Evolutionary conservation across 371 early-diverging fungal species (phyloP).

Genomic region (Rhizopus delemar): DNA sequence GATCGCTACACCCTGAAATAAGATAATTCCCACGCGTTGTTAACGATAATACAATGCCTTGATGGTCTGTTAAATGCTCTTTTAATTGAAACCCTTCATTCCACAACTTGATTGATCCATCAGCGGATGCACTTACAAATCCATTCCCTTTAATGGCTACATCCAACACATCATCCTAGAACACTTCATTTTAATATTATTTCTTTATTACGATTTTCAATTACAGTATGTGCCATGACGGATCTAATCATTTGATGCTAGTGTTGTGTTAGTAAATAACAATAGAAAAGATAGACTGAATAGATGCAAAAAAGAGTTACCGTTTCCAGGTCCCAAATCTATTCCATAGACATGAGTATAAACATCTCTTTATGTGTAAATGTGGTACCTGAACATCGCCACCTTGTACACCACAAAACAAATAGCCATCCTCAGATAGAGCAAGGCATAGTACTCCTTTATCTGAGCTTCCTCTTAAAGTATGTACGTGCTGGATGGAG

Average conservation of each 20-base stretch:
- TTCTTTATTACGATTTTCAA: not conserved
- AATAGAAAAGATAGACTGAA: too few relatives aligned
- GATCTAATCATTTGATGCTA: constrained; percentile 68
- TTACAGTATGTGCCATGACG: constrained; percentile 67
- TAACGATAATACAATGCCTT: constrained; percentile 68
- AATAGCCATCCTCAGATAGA: constrained; percentile 65
- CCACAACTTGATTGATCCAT: constrained; percentile 80
- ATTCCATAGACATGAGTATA: not conserved
- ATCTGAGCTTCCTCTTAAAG: constrained; percentile 56
- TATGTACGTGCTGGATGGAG: constrained; percentile 41
- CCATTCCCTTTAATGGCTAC: constrained; percentile 50
- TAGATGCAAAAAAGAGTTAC: constrained; percentile 19
- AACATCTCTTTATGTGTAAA: not conserved
- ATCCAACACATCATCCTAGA: constrained; percentile 69
- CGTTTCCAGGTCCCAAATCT: constrained; percentile 83
- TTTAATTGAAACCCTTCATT: constrained; percentile 65
- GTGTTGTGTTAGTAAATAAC: not conserved
- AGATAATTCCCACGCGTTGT: constrained; percentile 58
- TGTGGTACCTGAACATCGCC: constrained; percentile 63
- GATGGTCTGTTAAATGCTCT: constrained; percentile 62
- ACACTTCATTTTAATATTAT: not conserved
- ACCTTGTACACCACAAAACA: constrained; percentile 79
- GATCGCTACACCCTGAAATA: constrained; percentile 72
- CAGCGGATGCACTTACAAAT: constrained; percentile 73
- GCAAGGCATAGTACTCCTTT: constrained; percentile 65